phyloP scores from a whole-genome alignment of 2,329 filamentous ascomycete genomes.

The Phialophora macrospora region DNA sequence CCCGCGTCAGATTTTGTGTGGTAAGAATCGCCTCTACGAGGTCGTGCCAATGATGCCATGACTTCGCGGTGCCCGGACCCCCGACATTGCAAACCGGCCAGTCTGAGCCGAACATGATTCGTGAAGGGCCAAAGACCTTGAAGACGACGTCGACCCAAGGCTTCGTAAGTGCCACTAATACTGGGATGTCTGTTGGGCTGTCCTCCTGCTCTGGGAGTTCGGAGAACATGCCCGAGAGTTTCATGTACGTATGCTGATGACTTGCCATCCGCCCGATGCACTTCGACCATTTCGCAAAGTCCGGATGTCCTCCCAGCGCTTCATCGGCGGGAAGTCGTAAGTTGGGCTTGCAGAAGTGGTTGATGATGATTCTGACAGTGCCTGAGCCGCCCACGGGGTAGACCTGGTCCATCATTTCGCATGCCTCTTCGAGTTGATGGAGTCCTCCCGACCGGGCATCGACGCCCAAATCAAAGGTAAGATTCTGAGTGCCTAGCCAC shows the following conservation, averaged over 20 bases:
- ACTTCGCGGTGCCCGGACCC: constrained; percentile 58
- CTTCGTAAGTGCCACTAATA: constrained; percentile 66
- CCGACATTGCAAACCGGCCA: constrained; percentile 88
- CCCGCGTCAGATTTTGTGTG: constrained; percentile 57
- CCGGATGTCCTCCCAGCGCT: constrained; percentile 50
- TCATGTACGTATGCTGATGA: constrained; percentile 76
- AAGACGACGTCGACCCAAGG: constrained; percentile 76
- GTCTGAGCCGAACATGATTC: constrained; percentile 89
- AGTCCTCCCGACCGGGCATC: constrained; percentile 78
- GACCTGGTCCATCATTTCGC: constrained; percentile 73
- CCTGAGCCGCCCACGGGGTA: constrained; percentile 53
- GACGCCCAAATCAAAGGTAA: constrained; percentile 81
- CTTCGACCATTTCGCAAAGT: constrained; percentile 71
- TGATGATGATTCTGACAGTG: constrained; percentile 71
- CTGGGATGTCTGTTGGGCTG: constrained; percentile 50
- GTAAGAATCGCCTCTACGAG: constrained; percentile 70
- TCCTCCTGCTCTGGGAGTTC: constrained; percentile 66
- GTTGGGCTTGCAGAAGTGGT: constrained; percentile 90
- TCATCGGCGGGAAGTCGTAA: constrained; percentile 56
- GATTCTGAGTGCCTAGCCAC: constrained; percentile 66
- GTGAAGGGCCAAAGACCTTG: constrained; percentile 69
- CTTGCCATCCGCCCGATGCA: constrained; percentile 70
- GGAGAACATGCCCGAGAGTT: constrained; percentile 84
- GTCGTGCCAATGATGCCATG: constrained; percentile 76
- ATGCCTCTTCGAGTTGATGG: constrained; percentile 72